Conservation (phyloP, 163 green algal genomes). For the Scenedesmus sp. region DNA sequence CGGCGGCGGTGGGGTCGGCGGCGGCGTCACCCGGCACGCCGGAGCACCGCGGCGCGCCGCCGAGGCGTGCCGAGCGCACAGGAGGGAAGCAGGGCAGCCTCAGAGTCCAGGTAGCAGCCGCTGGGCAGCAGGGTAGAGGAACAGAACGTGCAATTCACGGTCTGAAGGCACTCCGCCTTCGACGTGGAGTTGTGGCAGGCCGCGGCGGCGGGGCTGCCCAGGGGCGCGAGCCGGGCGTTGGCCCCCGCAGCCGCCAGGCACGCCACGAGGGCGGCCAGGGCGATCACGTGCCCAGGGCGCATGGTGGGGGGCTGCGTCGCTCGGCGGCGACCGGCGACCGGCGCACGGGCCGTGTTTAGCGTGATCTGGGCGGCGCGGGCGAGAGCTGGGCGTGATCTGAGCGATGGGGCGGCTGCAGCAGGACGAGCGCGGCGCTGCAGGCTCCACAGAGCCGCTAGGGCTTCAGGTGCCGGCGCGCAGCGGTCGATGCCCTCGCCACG, state of each 20-base stretch:
- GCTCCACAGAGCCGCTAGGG: too few species aligned
- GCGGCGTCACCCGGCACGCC: background rate
- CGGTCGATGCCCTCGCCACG: too few species aligned
- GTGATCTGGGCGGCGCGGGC: background rate
- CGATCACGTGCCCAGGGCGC: background rate
- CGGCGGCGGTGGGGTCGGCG: background rate
- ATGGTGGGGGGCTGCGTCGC: too few species aligned
- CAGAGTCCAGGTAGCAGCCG: conserved; percentile 1
- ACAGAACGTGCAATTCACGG: conserved; percentile 4
- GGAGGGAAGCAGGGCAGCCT: conserved; percentile 5
- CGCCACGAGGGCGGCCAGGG: too few species aligned
- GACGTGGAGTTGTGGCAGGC: conserved; percentile 23
- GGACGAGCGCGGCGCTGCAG: too few species aligned
- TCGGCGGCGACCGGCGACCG: background rate
- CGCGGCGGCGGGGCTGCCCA: background rate
- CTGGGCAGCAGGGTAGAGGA: background rate
- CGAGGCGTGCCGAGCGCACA: background rate
- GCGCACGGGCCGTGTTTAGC: background rate
- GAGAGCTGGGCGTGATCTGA: background rate
- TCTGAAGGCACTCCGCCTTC: background rate
- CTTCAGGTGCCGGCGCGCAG: too few species aligned
- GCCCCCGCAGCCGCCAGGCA: too few species aligned
- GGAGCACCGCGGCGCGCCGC: background rate
- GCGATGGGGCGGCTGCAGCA: too few species aligned
- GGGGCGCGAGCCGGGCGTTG: background rate